phyloP scores from a whole-genome alignment of 768 basidiomycete genomes.

The Phylloporus sp. region DNA sequence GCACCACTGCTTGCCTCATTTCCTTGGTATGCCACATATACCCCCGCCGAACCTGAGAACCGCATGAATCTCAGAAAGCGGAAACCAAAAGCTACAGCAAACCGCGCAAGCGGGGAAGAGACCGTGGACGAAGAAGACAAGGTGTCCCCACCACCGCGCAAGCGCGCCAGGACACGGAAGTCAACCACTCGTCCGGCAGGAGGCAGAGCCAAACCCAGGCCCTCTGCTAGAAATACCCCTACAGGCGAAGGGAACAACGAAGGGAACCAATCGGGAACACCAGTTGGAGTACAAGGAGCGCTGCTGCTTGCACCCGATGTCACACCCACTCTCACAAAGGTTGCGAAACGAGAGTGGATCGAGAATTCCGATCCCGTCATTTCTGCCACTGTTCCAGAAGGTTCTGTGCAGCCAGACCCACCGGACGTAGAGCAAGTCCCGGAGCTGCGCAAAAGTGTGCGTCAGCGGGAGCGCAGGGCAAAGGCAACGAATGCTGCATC shows the following conservation, averaged over 20 bases:
- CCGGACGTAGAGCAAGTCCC: constrained; percentile 20
- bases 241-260: constrained; percentile 4
- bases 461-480: constrained; percentile 26
- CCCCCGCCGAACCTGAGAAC: constrained; percentile 27
- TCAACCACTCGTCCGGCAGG: constrained; percentile 9
- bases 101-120: constrained; percentile 37
- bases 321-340: constrained; percentile 3
- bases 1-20: constrained; percentile 18
- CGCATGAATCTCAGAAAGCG: constrained; percentile 34
- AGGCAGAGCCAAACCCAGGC: constrained; percentile 3
- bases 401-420: constrained; percentile 6
- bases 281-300: constrained; percentile 2
- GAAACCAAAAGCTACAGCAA: constrained; percentile 18
- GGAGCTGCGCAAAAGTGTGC: constrained; percentile 28
- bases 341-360: constrained; percentile 23
- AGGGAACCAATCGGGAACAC: not conserved
- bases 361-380: constrained; percentile 12
- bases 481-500: constrained; percentile 17
- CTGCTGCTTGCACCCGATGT: constrained; percentile 20
- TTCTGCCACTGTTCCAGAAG: constrained; percentile 6
- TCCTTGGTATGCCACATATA: constrained; percentile 32
- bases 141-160: constrained; percentile 28
- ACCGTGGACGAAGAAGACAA: constrained; percentile 29
- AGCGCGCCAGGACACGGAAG: constrained; percentile 29
- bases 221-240: constrained; percentile 3